phyloP scores from a whole-genome alignment of 2,329 filamentous ascomycete genomes.

The Clarireedia monteithiana region DNA sequence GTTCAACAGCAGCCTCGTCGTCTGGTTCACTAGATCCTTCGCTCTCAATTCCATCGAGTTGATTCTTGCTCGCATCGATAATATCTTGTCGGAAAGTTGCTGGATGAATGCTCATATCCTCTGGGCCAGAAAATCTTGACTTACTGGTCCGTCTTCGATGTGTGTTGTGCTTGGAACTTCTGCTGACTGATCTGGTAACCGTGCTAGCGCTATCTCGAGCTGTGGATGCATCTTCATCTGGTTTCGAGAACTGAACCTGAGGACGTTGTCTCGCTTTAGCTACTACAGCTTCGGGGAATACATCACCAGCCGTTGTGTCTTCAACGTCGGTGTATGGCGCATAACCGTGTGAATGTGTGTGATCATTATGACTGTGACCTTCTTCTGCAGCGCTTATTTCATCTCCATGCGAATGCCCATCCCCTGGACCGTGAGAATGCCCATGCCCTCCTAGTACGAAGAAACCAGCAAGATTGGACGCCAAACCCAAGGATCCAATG shows the following conservation, averaged over 20 bases:
- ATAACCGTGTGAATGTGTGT: slow-evolving; percentile 32
- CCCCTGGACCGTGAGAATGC: slow-evolving; percentile 64
- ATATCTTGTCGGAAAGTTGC: slow-evolving; percentile 89
- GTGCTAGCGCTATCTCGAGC: slow-evolving; percentile 14
- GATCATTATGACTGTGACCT: slow-evolving; percentile 30
- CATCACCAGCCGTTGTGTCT: slow-evolving; percentile 49
- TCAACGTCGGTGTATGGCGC: slow-evolving; percentile 35
- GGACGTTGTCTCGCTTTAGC: slow-evolving; percentile 34
- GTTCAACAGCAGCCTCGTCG: slow-evolving; percentile 17
- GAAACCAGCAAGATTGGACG: slow-evolving; percentile 83
- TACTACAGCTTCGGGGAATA: slow-evolving; percentile 55
- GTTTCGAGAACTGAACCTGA: slow-evolving; percentile 21
- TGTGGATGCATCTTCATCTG: slow-evolving; percentile 24
- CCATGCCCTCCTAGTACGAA: slow-evolving; percentile 90
- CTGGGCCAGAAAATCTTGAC: slow-evolving; percentile 55
- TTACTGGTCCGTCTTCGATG: slow-evolving; percentile 26
- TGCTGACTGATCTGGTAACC: slow-evolving; percentile 15
- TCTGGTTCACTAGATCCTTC: slow-evolving; percentile 41
- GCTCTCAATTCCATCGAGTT: slow-evolving; percentile 49
- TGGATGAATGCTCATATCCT: slow-evolving; percentile 75
- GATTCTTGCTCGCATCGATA: slow-evolving; percentile 68
- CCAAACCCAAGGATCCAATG: slow-evolving; percentile 77
- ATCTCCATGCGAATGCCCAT: slow-evolving; percentile 35
- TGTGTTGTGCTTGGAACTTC: slow-evolving; percentile 13
- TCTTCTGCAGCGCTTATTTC: slow-evolving; percentile 26